Base-by-base conservation (phyloP, 331 rosid genomes). In the Malus hybrid region DNA sequence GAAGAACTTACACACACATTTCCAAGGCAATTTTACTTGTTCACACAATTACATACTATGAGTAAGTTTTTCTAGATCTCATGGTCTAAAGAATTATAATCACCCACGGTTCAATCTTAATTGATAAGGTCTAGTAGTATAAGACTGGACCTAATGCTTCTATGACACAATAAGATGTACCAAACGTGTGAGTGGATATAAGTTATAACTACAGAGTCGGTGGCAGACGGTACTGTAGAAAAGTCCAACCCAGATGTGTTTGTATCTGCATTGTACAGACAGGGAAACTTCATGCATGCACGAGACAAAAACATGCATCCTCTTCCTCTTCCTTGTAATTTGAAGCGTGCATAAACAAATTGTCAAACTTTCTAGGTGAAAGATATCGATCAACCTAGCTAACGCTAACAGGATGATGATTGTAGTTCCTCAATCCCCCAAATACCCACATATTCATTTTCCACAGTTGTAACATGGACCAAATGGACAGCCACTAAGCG, bases 371-470 rank as follows among this genome's bases (percentile, higher is more conserved):
- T 74, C 29, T 29, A 28, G 71, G 71, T 63, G 71, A 74, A 73
- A 74, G 78, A 48, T 42, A 42, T 74, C 61, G 78, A 74, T 74
- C 71, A 63, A 63, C 70, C 16, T 63, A 46, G 20, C 18, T n/a
- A 63, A 36, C 70, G 67, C 71, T 46, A 39, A 42, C 56, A 13
- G 50, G 39, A 63, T 64, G 48, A 74, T 12, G 60, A 27, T 19
- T 2, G 20, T 73, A 18, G 60, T 73, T 73, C 69, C 61, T 73
- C 69, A 27, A 27, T 18, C n/a, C 29, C 32, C 60, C 57, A 34
- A 34, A 73, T 18, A 12, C 62, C 60, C 48, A n/a, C 63, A 12
- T 19, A 44, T 46, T 63, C 33, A 63, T 28, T 73, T 28, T 44
- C 33, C 32, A 63, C 61, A 13, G 48, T 62, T 62, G 59, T 14